Evolutionary conservation across 1,139 yeast species (phyloP).

Genomic region (Pichia kudriavzevii): DNA sequence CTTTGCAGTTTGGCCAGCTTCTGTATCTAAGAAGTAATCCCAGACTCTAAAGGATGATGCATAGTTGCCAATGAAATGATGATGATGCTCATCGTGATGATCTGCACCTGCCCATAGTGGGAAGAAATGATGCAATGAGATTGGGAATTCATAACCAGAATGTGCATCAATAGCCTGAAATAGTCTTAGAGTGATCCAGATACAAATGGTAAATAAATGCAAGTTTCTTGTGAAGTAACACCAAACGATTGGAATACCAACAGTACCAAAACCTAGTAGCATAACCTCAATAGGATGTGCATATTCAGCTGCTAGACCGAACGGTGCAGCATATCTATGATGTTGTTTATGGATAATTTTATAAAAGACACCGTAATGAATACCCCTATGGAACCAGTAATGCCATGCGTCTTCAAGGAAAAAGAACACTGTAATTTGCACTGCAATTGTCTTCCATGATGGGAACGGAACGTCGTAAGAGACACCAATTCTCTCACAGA

Average conservation of each 20-base stretch:
- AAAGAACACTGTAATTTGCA: constrained; percentile 70
- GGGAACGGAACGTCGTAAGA: constrained; percentile 82
- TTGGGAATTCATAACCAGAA: constrained; percentile 95
- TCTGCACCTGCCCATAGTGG: constrained; percentile 99
- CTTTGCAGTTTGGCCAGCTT: constrained; percentile 67
- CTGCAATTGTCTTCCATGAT: constrained; percentile 41
- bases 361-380: constrained; percentile 81
- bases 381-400: constrained; percentile 84
- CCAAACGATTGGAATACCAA: constrained; percentile 79
- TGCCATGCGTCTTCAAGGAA: constrained; percentile 92
- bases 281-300: constrained; percentile 94
- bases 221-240: constrained; percentile 57
- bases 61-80: constrained; percentile 85
- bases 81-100: constrained; percentile 95
- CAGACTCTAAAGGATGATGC: constrained; percentile 93
- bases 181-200: constrained; percentile 84
- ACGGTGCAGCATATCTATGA: constrained; percentile 95
- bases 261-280: constrained; percentile 87
- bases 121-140: constrained; percentile 83
- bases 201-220: constrained; percentile 75
- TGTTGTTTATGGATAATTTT: constrained; percentile 92
- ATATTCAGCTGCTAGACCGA: constrained; percentile 92
- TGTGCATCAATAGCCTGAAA: constrained; percentile 95
- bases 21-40: constrained; percentile 79
- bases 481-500: constrained; percentile 72